These are phyloP conservation scores for Kodamaea plutei DNA, from an alignment of 1,139 yeast genomes.

Conservation along the genomic window DNA sequence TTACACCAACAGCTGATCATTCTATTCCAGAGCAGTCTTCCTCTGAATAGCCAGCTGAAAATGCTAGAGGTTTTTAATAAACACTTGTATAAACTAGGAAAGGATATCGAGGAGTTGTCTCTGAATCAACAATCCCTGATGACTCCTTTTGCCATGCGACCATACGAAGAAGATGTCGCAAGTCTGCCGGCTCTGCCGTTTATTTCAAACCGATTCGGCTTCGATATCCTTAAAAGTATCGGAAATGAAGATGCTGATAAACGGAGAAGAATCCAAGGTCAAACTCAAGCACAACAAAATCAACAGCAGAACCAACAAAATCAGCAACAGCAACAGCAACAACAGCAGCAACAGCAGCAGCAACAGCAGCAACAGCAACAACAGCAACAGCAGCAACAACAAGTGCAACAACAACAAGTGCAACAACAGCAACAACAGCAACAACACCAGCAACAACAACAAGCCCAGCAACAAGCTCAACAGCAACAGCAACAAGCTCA, in stretches of 20 bases:
- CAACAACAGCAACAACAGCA: no score
- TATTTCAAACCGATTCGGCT: conserved; percentile 14
- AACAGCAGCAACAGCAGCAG: conserved; percentile 4
- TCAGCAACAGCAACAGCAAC: conserved; percentile 9
- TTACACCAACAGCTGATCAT: conserved; percentile 13
- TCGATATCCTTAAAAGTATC: conserved; percentile 11
- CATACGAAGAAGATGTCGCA: conserved; percentile 7
- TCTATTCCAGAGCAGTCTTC: conserved; percentile 9
- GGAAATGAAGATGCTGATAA: background rate
- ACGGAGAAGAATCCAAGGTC: conserved; percentile 1
- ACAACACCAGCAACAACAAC: no score
- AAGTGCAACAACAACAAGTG: no score
- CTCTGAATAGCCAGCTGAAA: conserved; percentile 9
- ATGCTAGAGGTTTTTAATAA: conserved; percentile 20
- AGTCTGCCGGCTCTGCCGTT: conserved; percentile 15
- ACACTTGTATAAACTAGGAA: conserved; percentile 21
- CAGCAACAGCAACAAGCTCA: conserved; percentile 2
- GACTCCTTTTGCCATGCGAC: no score
- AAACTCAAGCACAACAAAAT: no score
- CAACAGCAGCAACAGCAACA: conserved; percentile 2
- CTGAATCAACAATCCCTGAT: conserved; percentile 3
- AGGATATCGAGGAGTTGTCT: conserved; percentile 22
- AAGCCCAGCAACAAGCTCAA: conserved; percentile 3
- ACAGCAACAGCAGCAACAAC: conserved; percentile 6
- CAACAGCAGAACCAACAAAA: no score